These are phyloP conservation scores for Gloeostereum incarnatum DNA, from an alignment of 768 basidiomycete species.

Conservation along the genomic window DNA sequence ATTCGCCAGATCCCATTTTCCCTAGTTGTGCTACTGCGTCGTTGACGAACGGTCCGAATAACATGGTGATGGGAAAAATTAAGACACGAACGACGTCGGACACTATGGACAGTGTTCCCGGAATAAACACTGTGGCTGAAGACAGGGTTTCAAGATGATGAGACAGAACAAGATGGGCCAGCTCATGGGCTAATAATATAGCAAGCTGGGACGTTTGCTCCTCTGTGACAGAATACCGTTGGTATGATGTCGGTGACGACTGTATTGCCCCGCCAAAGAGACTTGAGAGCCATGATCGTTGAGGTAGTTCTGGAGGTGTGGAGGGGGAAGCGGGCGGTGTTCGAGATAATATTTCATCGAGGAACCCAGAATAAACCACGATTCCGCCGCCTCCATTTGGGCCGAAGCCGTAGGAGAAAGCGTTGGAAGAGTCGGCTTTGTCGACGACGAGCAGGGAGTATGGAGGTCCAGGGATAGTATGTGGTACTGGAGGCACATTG, in stretches of 20 bases:
- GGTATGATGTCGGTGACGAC: conserved; percentile 24
- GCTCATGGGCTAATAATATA: conserved; percentile 86
- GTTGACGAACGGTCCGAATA: conserved; percentile 92
- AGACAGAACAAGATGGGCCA: conserved; percentile 83
- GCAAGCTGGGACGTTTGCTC: conserved; percentile 88
- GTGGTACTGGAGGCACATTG: conserved; percentile 32
- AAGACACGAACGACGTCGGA: conserved; percentile 72
- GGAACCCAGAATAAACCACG: conserved; percentile 89
- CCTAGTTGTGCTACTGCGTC: conserved; percentile 84
- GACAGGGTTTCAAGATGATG: conserved; percentile 93
- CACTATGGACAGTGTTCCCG: conserved; percentile 67
- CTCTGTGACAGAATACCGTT: conserved; percentile 56
- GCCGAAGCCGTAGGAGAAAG: conserved; percentile 94
- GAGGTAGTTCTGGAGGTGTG: conserved; percentile 10
- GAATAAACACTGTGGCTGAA: conserved; percentile 72
- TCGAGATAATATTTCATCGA: conserved; percentile 73
- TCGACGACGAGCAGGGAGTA: conserved; percentile 90
- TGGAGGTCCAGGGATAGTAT: conserved; percentile 69
- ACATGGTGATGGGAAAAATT: conserved; percentile 82
- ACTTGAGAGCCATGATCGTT: conserved; percentile 35
- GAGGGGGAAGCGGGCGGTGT: conserved; percentile 18
- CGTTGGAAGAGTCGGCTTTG: conserved; percentile 75
- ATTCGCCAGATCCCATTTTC: conserved; percentile 67
- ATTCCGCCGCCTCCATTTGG: conserved; percentile 88
- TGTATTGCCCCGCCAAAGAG: conserved; percentile 38